Conservation (phyloP, 2,329 filamentous ascomycete genomes). For the Diplodia mutila region DNA sequence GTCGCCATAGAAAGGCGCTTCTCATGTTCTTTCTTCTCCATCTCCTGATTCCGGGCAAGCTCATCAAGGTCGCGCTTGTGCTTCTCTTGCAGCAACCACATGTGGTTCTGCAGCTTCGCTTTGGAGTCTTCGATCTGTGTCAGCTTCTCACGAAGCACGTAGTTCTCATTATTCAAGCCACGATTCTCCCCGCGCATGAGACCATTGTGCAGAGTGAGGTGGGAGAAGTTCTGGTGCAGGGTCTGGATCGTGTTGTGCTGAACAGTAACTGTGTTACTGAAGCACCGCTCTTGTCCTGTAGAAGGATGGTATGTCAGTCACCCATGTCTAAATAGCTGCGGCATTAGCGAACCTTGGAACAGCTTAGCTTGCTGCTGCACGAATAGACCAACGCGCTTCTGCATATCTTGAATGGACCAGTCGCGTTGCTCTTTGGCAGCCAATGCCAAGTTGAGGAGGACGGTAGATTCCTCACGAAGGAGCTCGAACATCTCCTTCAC, state of each 20-base stretch:
- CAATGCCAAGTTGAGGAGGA: background rate
- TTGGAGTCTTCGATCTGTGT: background rate
- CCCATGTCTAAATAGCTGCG: too few species aligned
- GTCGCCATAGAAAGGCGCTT: background rate
- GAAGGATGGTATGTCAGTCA: background rate
- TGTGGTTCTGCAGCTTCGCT: background rate
- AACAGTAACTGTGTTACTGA: background rate
- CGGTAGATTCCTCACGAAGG: background rate
- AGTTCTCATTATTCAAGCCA: background rate
- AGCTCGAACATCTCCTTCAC: background rate
- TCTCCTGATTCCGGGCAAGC: background rate
- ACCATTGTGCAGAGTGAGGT: slow-evolving; percentile 4
- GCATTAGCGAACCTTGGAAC: background rate
- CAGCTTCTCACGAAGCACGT: background rate
- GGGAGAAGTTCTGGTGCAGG: background rate
- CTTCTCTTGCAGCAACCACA: background rate
- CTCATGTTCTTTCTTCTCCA: background rate
- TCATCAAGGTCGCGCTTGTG: background rate
- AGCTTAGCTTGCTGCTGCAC: background rate
- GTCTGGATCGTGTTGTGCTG: background rate
- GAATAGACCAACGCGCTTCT: background rate
- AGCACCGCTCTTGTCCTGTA: background rate
- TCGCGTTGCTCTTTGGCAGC: background rate
- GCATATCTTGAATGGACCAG: background rate
- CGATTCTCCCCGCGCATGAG: background rate